Base-by-base conservation (phyloP, 2,329 filamentous ascomycete genomes). In the Claviceps lovelessii region DNA sequence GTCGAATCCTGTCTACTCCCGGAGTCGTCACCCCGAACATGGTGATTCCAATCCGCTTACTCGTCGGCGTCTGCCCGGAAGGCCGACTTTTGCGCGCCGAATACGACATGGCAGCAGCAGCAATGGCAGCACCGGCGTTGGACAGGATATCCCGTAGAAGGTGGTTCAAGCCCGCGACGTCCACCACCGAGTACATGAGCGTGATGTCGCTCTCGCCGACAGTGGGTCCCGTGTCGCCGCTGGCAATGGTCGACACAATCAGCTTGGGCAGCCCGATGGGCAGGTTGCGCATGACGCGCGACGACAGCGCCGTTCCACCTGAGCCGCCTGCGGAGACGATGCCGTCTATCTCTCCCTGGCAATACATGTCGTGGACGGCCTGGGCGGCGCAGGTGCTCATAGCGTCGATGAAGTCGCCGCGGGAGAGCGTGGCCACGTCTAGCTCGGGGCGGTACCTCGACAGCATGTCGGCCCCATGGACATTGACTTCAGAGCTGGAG, bases 11-110 rank as follows among this genome's bases (percentile, higher is more conserved):
- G 49, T 83, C 77, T 0, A 83, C 83, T 11, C 77, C 79, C 0
- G 83, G 82, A 0, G 84, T 88, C 0, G 85, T 88, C 7, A 88
- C 83, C 2, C 85, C 84, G 62, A 87, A 88, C 84, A 88, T 88
- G 2, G 84, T 86, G 29, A 87, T 76, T 0, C 76, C 84, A 7
- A 88, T 71, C 0, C 76, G 70, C 54, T 73, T 76, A 60, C 73
- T 74, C 9, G 58, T 33, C 31, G 11, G 48, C 2, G 39, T 47
- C 33, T 57, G 29, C 29, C 4, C n/a, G 13, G 9, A 11, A 28
- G 2, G 5, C 56, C 53, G 8, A 41, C 50, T 15, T 56, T 51
- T 35, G 10, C 58, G 57, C 8, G 52, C 41, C 5, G 57, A 61
- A 56, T 79, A 80, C 0, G 72, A 67, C 1, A 58, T 56, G 0